phyloP scores from a whole-genome alignment of 139 green algal genomes.

The Chlamydomonas incerta region DNA sequence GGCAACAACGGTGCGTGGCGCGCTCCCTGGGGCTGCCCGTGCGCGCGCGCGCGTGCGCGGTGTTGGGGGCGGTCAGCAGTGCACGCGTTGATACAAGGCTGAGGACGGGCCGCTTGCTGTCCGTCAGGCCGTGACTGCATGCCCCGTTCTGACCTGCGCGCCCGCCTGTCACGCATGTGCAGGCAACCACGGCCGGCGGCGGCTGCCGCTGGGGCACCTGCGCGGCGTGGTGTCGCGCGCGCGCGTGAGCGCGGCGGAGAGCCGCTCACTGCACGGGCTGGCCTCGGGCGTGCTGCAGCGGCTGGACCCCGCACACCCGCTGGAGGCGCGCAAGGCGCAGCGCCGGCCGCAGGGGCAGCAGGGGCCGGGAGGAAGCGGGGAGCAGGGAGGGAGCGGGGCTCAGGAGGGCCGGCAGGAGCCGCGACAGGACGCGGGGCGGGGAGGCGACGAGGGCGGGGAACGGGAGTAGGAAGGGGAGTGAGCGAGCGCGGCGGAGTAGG shows the following conservation, averaged over 20 bases:
- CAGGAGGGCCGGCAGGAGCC: background rate
- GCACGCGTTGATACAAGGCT: no score
- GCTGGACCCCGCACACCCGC: constrained; percentile 12
- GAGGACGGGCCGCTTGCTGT: no score
- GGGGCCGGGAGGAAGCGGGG: background rate
- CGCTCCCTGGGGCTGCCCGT: no score
- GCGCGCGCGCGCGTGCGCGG: no score
- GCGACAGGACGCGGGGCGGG: background rate
- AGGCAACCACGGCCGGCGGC: constrained; percentile 63
- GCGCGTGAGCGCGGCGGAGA: constrained; percentile 54
- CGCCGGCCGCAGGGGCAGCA: no score
- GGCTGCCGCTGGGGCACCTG: constrained; percentile 56
- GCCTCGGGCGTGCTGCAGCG: constrained; percentile 48
- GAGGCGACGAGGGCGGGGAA: background rate
- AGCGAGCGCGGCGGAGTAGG: no score
- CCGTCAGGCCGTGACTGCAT: no score
- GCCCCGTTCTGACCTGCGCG: background rate
- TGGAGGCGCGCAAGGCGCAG: constrained; percentile 14
- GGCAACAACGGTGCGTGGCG: constrained; percentile 36
- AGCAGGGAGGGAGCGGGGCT: background rate
- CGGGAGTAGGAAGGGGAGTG: no score
- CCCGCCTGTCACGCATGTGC: background rate
- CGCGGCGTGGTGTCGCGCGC: constrained; percentile 53
- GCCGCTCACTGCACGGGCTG: constrained; percentile 61
- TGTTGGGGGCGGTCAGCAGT: no score